Percentiles rank a stretch among this genome's conserved stretches.
Conservation (phyloP, 1,139 yeast species). For the Blastobotrys apis region DNA sequence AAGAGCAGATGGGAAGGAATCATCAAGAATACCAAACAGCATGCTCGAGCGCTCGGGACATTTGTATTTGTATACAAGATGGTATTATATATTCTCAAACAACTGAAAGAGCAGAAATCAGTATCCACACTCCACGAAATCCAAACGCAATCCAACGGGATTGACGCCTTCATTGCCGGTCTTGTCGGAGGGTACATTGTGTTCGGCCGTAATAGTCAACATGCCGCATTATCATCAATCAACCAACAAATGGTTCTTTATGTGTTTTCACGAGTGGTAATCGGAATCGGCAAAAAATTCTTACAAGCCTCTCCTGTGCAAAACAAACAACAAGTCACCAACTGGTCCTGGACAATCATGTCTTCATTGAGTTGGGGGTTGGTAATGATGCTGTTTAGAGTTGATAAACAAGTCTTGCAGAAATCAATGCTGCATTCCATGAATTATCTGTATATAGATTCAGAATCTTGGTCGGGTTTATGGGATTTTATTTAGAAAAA, state of each 20-base stretch:
- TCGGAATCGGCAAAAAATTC: constrained; percentile 46
- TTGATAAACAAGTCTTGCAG: constrained; percentile 61
- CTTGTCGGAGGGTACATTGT: constrained; percentile 60
- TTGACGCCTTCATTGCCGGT: constrained; percentile 58
- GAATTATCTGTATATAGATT: constrained; percentile 63
- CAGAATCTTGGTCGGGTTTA: constrained; percentile 36
- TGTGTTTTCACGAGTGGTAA: constrained; percentile 54
- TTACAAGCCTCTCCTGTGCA: constrained; percentile 12
- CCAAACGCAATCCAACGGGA: constrained; percentile 23
- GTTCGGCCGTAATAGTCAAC: constrained; percentile 49
- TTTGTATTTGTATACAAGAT: constrained; percentile 63
- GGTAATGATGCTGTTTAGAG: constrained; percentile 67
- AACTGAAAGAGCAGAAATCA: constrained; percentile 17
- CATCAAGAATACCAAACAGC: constrained; percentile 55
- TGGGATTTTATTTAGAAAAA: constrained; percentile 22
- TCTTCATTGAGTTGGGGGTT: constrained; percentile 73
- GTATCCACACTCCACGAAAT: constrained; percentile 26
- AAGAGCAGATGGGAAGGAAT: constrained; percentile 48
- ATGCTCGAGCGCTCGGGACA: constrained; percentile 61
- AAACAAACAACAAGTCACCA: constrained; percentile 19
- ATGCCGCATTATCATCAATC: constrained; percentile 31
- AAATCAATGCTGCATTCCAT: constrained; percentile 64
- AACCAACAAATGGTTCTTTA: constrained; percentile 57
- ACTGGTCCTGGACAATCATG: constrained; percentile 56
- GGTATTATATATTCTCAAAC: constrained; percentile 31